phyloP scores from a whole-genome alignment of 805 yeast genomes.

The Saturnispora gosingensis region DNA sequence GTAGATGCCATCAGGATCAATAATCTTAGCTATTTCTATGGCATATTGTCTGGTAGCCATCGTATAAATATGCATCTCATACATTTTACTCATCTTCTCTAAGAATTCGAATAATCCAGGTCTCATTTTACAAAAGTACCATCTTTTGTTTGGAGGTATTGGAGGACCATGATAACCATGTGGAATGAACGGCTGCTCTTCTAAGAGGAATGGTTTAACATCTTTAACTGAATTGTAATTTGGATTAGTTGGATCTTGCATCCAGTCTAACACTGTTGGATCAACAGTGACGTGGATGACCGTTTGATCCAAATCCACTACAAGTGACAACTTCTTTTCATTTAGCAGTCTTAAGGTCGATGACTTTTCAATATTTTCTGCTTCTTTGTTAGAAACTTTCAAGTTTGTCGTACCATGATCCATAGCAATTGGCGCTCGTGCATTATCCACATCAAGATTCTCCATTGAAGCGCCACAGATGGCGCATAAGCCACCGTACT shows the following conservation, averaged over 20 bases:
- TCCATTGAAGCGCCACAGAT: constrained; percentile 77
- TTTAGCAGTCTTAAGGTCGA: constrained; percentile 52
- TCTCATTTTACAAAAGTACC: constrained; percentile 88
- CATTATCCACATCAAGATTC: constrained; percentile 57
- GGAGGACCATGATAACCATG: constrained; percentile 52
- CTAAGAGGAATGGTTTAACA: constrained; percentile 66
- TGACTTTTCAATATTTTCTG: constrained; percentile 66
- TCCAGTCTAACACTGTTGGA: constrained; percentile 96
- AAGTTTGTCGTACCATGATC: constrained; percentile 81
- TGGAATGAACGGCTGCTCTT: constrained; percentile 60
- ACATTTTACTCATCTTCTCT: constrained; percentile 48
- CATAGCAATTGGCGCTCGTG: constrained; percentile 79
- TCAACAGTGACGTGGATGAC: constrained; percentile 97
- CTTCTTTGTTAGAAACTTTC: constrained; percentile 79
- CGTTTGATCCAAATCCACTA: constrained; percentile 95
- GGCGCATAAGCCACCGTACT: constrained; percentile 92
- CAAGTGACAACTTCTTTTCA: constrained; percentile 69
- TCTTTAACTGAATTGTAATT: constrained; percentile 79
- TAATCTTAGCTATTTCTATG: constrained; percentile 73
- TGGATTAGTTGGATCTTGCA: constrained; percentile 73
- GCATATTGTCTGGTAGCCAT: constrained; percentile 98
- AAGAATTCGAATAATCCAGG: constrained; percentile 80
- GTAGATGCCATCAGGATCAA: constrained; percentile 79
- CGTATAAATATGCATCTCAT: constrained; percentile 91
- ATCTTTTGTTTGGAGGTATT: constrained; percentile 52